Conservation (phyloP, 805 yeast species). For the Pichia phayaonensis region DNA sequence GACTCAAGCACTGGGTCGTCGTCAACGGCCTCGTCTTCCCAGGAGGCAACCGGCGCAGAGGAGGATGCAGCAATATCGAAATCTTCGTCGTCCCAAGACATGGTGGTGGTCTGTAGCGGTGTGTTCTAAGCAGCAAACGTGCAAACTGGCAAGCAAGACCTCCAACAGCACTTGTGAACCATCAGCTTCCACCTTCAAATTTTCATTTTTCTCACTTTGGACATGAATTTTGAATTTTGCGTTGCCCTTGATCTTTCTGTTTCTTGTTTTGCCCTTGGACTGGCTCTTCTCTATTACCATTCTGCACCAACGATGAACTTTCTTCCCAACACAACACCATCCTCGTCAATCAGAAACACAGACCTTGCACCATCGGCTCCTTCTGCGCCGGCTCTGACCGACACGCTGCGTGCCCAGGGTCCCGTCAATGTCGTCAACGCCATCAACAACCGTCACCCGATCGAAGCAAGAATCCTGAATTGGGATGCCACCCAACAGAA, state of each 20-base stretch:
- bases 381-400: constrained; percentile 65
- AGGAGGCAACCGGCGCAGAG: constrained; percentile 48
- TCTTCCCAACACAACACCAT: constrained; percentile 44
- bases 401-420: constrained; percentile 59
- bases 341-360: constrained; percentile 42
- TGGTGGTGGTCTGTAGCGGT: neutral
- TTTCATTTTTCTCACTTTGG: neutral
- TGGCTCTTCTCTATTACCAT: neutral
- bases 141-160: too few relatives aligned
- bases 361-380: constrained; percentile 49
- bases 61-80: constrained; percentile 54
- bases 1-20: constrained; percentile 79
- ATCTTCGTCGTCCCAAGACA: constrained; percentile 70
- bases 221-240: neutral
- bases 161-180: too few relatives aligned
- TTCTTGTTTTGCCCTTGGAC: neutral
- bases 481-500: constrained; percentile 79
- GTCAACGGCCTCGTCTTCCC: constrained; percentile 71
- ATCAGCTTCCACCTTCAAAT: too few relatives aligned
- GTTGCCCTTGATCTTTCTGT: neutral
- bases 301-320: constrained; percentile 34
- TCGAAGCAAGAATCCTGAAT: constrained; percentile 62
- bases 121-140: too few relatives aligned
- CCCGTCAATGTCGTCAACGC: constrained; percentile 53
- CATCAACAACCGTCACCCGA: constrained; percentile 75